Conservation (phyloP, 2,329 filamentous ascomycete genomes). For the Curvularia hawaiiensis region DNA sequence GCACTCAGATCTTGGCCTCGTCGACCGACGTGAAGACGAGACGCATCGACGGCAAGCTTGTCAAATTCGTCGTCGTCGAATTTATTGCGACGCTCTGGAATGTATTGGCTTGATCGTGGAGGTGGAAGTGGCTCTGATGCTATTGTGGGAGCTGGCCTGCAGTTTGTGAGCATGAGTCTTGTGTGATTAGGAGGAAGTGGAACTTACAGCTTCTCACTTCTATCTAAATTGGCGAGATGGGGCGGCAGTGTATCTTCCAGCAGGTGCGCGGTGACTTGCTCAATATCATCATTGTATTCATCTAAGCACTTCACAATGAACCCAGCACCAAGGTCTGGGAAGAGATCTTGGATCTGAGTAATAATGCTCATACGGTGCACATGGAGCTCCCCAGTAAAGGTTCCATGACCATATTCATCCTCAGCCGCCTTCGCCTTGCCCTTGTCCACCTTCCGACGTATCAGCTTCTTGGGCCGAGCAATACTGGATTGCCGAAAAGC, state of each 20-base stretch:
- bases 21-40: slow-evolving; percentile 80
- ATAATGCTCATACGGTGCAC: slow-evolving; percentile 84
- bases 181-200: background rate
- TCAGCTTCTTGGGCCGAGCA: slow-evolving; percentile 58
- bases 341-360: slow-evolving; percentile 90
- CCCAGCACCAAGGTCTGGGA: slow-evolving; percentile 81
- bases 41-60: slow-evolving; percentile 65
- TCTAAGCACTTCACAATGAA: slow-evolving; percentile 82
- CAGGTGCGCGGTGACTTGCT: slow-evolving; percentile 80
- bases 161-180: slow-evolving; percentile 18
- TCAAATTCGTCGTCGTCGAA: slow-evolving; percentile 81
- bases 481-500: slow-evolving; percentile 61
- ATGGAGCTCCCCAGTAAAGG: slow-evolving; percentile 61
- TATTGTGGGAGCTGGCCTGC: slow-evolving; percentile 24
- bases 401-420: slow-evolving; percentile 42
- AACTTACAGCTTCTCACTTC: slow-evolving; percentile 64
- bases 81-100: slow-evolving; percentile 69
- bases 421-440: slow-evolving; percentile 61
- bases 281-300: slow-evolving; percentile 76
- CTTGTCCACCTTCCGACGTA: slow-evolving; percentile 66
- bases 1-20: slow-evolving; percentile 66
- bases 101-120: slow-evolving; percentile 63
- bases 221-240: slow-evolving; percentile 68
- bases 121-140: slow-evolving; percentile 51
- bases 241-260: slow-evolving; percentile 77